These are phyloP conservation scores for Leptomonas pyrrhocoris DNA, from an alignment of 208 protist genomes.

Conservation along the genomic window DNA sequence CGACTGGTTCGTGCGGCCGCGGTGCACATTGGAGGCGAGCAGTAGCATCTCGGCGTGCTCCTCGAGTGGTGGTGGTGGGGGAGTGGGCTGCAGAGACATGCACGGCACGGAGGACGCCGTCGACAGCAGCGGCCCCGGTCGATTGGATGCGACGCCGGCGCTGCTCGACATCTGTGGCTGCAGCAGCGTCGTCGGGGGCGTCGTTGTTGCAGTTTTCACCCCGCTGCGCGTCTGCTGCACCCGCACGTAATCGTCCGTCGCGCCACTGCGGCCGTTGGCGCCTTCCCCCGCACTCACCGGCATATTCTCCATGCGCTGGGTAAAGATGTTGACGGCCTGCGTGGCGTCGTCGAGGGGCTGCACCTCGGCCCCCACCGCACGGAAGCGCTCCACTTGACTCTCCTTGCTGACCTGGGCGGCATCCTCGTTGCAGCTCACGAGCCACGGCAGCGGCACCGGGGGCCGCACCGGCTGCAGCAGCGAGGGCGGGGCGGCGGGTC, in stretches of 20 bases:
- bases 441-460: conserved; percentile 10
- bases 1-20: background rate
- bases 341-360: conserved; percentile 26
- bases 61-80: background rate
- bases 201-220: background rate
- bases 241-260: conserved; percentile 6
- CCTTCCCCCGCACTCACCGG: background rate
- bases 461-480: conserved; percentile 11
- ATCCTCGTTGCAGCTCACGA: conserved; percentile 4
- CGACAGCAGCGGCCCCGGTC: conserved; percentile 1
- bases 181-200: conserved; percentile 1
- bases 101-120: conserved; percentile 9
- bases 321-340: conserved; percentile 33
- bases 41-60: conserved; percentile 27
- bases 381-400: conserved; percentile 26
- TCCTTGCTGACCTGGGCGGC: background rate
- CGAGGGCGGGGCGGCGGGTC: background rate
- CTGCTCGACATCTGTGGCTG: conserved; percentile 6
- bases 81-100: background rate
- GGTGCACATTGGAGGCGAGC: conserved; percentile 20
- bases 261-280: background rate
- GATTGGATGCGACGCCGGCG: background rate
- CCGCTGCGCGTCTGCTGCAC: background rate
- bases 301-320: conserved; percentile 11
- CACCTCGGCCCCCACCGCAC: conserved; percentile 31